These are phyloP conservation scores for Penicillium subrubescens DNA, from an alignment of 495 filamentous ascomycete species.

Conservation along the genomic window DNA sequence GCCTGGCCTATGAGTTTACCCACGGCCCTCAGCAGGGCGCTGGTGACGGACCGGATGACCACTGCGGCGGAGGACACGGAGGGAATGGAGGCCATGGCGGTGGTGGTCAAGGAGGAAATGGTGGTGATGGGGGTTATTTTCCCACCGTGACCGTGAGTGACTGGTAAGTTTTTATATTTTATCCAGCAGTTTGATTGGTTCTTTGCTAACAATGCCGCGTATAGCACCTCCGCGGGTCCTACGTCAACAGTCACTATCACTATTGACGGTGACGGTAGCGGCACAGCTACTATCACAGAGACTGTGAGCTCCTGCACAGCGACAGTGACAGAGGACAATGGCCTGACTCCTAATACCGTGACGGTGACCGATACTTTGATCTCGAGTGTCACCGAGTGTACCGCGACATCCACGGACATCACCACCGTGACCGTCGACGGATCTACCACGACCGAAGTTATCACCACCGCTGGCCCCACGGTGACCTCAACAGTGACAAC, in stretches of 20 bases:
- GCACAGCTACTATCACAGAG: not conserved
- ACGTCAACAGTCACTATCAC: not conserved
- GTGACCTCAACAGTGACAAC: not conserved
- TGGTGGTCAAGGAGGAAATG: not conserved
- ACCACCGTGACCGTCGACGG: not conserved
- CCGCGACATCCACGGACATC: not conserved
- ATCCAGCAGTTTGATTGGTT: not conserved
- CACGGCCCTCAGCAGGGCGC: not conserved
- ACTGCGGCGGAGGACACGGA: not conserved
- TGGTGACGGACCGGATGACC: not conserved
- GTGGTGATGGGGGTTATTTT: not conserved
- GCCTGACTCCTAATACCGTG: not conserved
- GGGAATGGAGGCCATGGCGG: not conserved
- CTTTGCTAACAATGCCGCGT: not conserved
- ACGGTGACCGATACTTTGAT: not conserved
- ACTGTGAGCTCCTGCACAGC: not conserved
- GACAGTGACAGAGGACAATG: not conserved
- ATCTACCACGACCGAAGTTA: not conserved
- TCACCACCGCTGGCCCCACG: not conserved
- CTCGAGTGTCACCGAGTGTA: not conserved
- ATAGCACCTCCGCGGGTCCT: not conserved
- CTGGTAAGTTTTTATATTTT: not conserved
- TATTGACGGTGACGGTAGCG: not conserved
- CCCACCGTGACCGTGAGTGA: conserved; percentile 2
- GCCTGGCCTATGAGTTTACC: not conserved